phyloP scores from a whole-genome alignment of 2,329 filamentous ascomycete genomes.

The Ceratocystis alfenasii region DNA sequence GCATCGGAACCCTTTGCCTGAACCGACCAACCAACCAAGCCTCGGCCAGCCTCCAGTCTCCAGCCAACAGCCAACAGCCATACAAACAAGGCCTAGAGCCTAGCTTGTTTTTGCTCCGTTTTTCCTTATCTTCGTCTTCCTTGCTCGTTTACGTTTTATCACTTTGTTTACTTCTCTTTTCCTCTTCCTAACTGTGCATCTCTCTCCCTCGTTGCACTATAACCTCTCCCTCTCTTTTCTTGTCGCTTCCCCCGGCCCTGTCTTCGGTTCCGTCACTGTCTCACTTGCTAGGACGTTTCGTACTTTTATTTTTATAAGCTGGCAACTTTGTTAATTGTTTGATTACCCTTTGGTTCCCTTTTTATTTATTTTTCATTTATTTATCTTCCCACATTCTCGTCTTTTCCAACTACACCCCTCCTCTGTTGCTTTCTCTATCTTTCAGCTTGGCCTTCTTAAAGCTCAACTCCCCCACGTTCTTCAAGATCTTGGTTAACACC shows the following conservation, averaged over 20 bases:
- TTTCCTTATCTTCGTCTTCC: background rate
- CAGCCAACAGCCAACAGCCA: no score
- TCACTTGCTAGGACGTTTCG: constrained; percentile 7
- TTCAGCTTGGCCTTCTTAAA: constrained; percentile 5
- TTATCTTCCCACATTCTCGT: background rate
- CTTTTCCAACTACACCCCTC: background rate
- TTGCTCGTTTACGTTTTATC: no score
- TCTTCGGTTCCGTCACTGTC: constrained; percentile 2
- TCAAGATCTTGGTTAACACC: background rate
- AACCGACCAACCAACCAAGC: constrained; percentile 2
- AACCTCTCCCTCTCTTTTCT: background rate
- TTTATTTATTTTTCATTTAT: background rate
- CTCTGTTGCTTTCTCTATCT: background rate
- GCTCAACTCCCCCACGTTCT: constrained; percentile 2
- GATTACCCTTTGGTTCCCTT: background rate
- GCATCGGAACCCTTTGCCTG: constrained; percentile 2
- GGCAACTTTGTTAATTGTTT: constrained; percentile 1
- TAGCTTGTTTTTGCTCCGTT: background rate
- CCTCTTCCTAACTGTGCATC: background rate
- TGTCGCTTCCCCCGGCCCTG: constrained; percentile 1
- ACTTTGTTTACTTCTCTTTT: background rate
- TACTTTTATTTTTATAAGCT: background rate
- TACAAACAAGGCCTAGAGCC: no score
- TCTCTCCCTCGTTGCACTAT: background rate
- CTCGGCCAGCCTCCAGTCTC: no score